Percentiles rank a stretch among this genome's conserved stretches.
These are phyloP conservation scores for Papiliotrema fonsecae DNA, from an alignment of 1,284 basidiomycete genomes.

Conservation along the genomic window DNA sequence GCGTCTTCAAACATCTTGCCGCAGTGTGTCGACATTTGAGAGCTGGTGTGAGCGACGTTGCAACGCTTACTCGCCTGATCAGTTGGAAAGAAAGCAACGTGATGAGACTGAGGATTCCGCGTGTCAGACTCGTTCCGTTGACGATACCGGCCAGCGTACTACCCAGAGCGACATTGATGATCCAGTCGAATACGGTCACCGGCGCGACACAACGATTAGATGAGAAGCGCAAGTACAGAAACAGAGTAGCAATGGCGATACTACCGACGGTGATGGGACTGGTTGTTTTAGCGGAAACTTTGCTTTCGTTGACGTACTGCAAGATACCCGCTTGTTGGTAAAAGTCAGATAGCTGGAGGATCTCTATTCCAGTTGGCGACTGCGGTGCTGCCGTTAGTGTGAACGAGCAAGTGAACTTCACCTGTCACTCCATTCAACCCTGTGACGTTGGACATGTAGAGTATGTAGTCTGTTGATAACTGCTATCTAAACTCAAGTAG, in stretches of 20 bases:
- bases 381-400: background rate
- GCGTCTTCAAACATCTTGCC: slow-evolving; percentile 1
- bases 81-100: slow-evolving; percentile 15
- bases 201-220: slow-evolving; percentile 17
- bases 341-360: slow-evolving; percentile 1
- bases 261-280: slow-evolving; percentile 13
- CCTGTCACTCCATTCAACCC: slow-evolving; percentile 5
- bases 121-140: slow-evolving; percentile 14
- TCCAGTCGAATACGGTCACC: slow-evolving; percentile 19
- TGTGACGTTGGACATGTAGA: background rate
- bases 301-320: too few relatives aligned
- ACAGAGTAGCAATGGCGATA: slow-evolving; percentile 16
- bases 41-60: background rate
- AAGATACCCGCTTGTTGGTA: background rate
- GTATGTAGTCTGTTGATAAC: too few relatives aligned
- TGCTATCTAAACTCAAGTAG: too few relatives aligned
- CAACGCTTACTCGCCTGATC: slow-evolving; percentile 2
- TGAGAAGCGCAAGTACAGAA: slow-evolving; percentile 15
- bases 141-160: slow-evolving; percentile 20
- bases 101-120: slow-evolving; percentile 12
- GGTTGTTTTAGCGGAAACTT: background rate
- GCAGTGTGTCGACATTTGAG: slow-evolving; percentile 1
- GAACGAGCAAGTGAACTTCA: background rate
- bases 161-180: slow-evolving; percentile 20
- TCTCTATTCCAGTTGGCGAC: background rate